phyloP scores from a whole-genome alignment of 768 basidiomycete genomes.

The Aureoboletus auriporus region DNA sequence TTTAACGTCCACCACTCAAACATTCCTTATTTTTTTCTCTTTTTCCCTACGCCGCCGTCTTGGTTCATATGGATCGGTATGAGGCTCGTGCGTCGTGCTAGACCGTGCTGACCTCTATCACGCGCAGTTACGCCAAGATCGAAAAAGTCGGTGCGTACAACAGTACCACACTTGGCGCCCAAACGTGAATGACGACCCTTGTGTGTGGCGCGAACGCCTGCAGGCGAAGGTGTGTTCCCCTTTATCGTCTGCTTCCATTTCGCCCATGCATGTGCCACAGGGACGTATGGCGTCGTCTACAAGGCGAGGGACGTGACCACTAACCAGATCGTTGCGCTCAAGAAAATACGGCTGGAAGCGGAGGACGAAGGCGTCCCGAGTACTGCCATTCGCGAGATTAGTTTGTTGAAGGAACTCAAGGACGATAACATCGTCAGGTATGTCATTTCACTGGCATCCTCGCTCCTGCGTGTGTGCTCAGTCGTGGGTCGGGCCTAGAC shows the following conservation, averaged over 20 bases:
- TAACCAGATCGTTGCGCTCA: constrained; percentile 87
- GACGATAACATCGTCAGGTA: constrained; percentile 95
- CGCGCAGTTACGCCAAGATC: constrained; percentile 86
- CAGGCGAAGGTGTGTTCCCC: constrained; percentile 40
- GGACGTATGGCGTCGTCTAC: constrained; percentile 98
- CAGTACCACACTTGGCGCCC: constrained; percentile 5
- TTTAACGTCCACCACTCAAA: constrained; percentile 14
- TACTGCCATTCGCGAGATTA: constrained; percentile 98
- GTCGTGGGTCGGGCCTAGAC: constrained; percentile 40
- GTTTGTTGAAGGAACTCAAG: constrained; percentile 92
- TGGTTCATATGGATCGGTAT: constrained; percentile 32
- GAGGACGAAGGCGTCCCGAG: constrained; percentile 99
- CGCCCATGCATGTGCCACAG: constrained; percentile 37
- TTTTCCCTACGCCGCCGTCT: constrained; percentile 3
- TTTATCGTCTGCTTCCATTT: neutral
- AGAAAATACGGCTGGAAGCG: constrained; percentile 97
- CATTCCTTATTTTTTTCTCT: constrained; percentile 1
- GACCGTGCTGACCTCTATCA: constrained; percentile 17
- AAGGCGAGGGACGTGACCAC: constrained; percentile 83
- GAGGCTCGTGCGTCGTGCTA: constrained; percentile 9
- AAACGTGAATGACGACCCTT: constrained; percentile 11
- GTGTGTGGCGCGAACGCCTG: constrained; percentile 16
- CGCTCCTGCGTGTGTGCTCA: constrained; percentile 6
- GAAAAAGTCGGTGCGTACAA: constrained; percentile 91
- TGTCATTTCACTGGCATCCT: constrained; percentile 6